Evolutionary conservation across 306 rosid species (phyloP), one percentile per base, ranked within the genome.

Genomic region (Trichosanthes cucumerina): DNA sequence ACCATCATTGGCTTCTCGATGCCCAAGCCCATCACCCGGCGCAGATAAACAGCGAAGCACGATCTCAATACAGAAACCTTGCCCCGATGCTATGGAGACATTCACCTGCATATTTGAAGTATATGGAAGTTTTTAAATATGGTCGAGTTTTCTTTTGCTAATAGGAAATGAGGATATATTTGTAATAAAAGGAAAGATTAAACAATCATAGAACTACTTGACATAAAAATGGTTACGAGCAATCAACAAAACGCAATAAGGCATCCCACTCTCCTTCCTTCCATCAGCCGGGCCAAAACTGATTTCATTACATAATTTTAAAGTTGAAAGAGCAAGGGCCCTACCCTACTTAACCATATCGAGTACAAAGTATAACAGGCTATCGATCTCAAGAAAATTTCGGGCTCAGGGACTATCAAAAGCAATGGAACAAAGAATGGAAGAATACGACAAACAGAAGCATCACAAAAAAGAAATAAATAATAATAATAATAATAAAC

Each of bases 11-110:
- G 66, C 70, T 46, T 88, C 89, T 47, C 75, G 87, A n/a, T 87
- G 84, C 77, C 91, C 92, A 82, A 95, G 84, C 69, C 99, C 99
- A 82, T 95, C 99, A 46, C 96, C 93, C 10, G 80, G 84, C 64
- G 87, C 85, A 77, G 99, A 96, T 82, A 88, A 80, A 86, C 99
- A 95, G 69, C 92, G 96, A 65, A 95, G 95, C 76, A 91, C 90
- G 69, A 95, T 91, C 86, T 92, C 96, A 75, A 92, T 84, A 84
- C 96, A 92, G 87, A 86, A 86, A 76, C 80, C 87, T 81, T 92
- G 96, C 86, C 79, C 86, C 53, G 90, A 83, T 78, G 97, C 88
- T 84, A 89, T 66, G 33, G 93, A 87, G 41, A 92, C 93, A 18
- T 92, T 90, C 76, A 95, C 90, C 99, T 92, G 81, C 57, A 63